Evolutionary conservation across 441 rosid genomes (phyloP).

Genomic region (Brassica balearica): DNA sequence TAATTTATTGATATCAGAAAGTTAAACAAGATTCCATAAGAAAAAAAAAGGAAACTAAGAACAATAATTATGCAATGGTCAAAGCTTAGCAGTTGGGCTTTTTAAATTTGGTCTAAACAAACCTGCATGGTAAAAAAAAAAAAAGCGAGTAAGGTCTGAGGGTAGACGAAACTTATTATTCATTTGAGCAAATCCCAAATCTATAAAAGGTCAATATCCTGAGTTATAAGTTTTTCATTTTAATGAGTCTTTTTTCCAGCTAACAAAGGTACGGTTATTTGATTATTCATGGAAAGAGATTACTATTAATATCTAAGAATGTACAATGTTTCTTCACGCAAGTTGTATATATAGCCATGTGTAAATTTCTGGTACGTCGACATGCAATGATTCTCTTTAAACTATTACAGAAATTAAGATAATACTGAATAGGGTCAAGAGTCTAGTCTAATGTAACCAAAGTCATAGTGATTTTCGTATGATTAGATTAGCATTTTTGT

Average conservation of each 20-base stretch:
- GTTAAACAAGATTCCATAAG: constrained; percentile 36
- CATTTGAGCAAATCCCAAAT: constrained; percentile 36
- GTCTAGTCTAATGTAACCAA: constrained; percentile 35
- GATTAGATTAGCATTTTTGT: constrained; percentile 36
- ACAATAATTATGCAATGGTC: constrained; percentile 58
- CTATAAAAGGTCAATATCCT: background rate
- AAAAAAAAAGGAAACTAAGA: constrained; percentile 32
- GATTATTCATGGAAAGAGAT: constrained; percentile 3
- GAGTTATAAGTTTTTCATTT: background rate
- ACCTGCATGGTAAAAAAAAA: background rate
- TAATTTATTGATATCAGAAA: constrained; percentile 43
- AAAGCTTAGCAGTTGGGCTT: constrained; percentile 70
- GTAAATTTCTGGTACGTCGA: constrained; percentile 31
- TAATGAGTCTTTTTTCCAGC: background rate
- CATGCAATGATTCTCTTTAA: constrained; percentile 28
- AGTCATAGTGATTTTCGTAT: constrained; percentile 36
- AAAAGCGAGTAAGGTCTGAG: background rate
- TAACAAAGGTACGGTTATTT: background rate
- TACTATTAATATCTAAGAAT: constrained; percentile 1
- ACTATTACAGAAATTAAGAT: constrained; percentile 11
- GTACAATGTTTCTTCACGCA: constrained; percentile 31
- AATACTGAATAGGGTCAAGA: constrained; percentile 34
- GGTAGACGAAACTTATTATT: background rate
- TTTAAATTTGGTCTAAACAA: constrained; percentile 7
- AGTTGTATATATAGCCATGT: constrained; percentile 29